Base-by-base conservation (phyloP, 129 eudicot genomes). In the Rutidosis leptorrhynchoides region DNA sequence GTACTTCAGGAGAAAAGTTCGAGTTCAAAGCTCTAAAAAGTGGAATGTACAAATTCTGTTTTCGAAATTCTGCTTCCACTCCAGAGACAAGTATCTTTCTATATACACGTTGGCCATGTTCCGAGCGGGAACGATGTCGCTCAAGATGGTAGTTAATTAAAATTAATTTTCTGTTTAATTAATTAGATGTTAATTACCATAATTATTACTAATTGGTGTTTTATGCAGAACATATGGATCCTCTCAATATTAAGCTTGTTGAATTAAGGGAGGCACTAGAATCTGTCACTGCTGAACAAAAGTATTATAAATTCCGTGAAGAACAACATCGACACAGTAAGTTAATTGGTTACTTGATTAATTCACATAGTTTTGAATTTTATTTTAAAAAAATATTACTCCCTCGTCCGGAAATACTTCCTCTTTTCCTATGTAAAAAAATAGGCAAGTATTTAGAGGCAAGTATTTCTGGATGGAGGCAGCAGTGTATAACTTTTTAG, bases 101-200 rank as follows among this genome's bases (percentile, higher is more conserved):
- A 88, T 83, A 92, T 92, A 15, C 98, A 92, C 59, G 87, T 88
- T 71, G 98, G 98, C 53, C 98, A 92, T 65, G 88, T 92, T 66
- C 96, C 98, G 53, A 79, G 54, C 32, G 85, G 85, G 60, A 90
- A 92, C 35, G 86, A 85, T 82, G 96, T 92, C 10, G 98, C 98
- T 26, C 88, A 92, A 79, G 91, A 92, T 85, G 98, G 98, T 92
- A 54, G 48, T 89, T 83, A 45, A n/a, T n/a, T n/a, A n/a, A n/a
- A n/a, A n/a, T n/a, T n/a, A n/a, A n/a, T n/a, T n/a, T n/a, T n/a
- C n/a, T n/a, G n/a, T n/a, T n/a, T n/a, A n/a, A n/a, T n/a, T n/a
- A n/a, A n/a, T n/a, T n/a, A n/a, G n/a, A n/a, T n/a, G n/a, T n/a
- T 5, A 20, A 17, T 46, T 45, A 48, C 53, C 45, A 65, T 46